Evolutionary conservation across 1,284 basidiomycete genomes (phyloP).

Genomic region (Apiotrichum brassicae): DNA sequence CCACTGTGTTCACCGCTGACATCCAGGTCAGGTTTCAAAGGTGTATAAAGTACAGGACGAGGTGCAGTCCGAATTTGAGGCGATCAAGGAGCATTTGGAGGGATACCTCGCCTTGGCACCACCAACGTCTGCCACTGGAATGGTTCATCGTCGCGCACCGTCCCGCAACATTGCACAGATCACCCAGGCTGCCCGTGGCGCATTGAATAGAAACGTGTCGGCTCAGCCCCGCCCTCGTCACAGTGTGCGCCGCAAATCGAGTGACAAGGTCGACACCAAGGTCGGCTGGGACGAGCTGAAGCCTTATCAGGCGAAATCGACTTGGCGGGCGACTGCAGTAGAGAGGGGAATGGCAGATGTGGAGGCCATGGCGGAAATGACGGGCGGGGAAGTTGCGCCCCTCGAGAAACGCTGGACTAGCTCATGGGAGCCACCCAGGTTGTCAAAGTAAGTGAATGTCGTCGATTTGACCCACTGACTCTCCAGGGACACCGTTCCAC

Average conservation of each 20-base stretch:
- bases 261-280: slow-evolving; percentile 11
- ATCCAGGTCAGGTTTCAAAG: slow-evolving; percentile 75
- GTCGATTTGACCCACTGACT: too few species aligned
- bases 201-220: slow-evolving; percentile 27
- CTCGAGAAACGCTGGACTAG: slow-evolving; percentile 74
- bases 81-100: slow-evolving; percentile 89
- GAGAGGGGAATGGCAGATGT: slow-evolving; percentile 19
- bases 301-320: slow-evolving; percentile 31
- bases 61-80: slow-evolving; percentile 73
- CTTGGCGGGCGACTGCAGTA: slow-evolving; percentile 29
- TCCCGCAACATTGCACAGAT: slow-evolving; percentile 41
- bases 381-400: slow-evolving; percentile 57
- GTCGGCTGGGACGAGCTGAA: slow-evolving; percentile 37
- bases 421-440: slow-evolving; percentile 67
- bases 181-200: slow-evolving; percentile 39
- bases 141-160: slow-evolving; percentile 19
- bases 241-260: slow-evolving; percentile 4
- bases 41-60: slow-evolving; percentile 77
- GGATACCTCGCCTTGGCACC: slow-evolving; percentile 54
- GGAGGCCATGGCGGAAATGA: slow-evolving; percentile 57
- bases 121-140: neutral
- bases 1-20: slow-evolving; percentile 9
- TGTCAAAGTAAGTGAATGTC: slow-evolving; percentile 60
- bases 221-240: neutral
- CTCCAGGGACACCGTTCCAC: slow-evolving; percentile 52